These are phyloP conservation scores for Coemansia sp. DNA, from an alignment of 192 early-diverging fungal genomes.

Conservation along the genomic window DNA sequence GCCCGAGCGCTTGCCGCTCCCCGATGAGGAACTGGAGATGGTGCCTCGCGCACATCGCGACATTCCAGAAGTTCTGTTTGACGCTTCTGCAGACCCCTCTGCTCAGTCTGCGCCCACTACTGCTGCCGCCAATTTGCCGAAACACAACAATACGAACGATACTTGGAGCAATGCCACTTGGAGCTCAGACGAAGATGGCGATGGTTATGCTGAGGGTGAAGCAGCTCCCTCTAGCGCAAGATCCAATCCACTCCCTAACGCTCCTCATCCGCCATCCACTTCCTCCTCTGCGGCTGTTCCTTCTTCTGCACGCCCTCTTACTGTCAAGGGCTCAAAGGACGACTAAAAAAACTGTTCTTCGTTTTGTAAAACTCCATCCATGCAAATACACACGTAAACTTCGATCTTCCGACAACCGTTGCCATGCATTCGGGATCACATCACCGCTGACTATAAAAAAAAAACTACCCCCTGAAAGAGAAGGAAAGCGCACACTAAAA, in stretches of 20 bases:
- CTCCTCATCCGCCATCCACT: not conserved
- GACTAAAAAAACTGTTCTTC: slow-evolving; percentile 4
- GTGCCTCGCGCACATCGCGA: slow-evolving; percentile 7
- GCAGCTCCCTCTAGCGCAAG: not conserved
- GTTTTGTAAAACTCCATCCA: not conserved
- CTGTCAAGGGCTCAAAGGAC: slow-evolving; percentile 26
- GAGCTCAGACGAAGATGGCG: not conserved
- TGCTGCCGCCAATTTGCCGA: not conserved
- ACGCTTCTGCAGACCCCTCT: slow-evolving; percentile 1
- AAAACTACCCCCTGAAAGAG: not conserved
- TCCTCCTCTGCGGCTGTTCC: not conserved
- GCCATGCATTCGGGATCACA: not conserved
- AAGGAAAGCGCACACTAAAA: not conserved
- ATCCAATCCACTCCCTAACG: not conserved
- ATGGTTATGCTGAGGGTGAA: too few species aligned
- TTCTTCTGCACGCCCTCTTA: slow-evolving; percentile 1
- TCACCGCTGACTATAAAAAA: not conserved
- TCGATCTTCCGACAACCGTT: not conserved
- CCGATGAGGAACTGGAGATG: slow-evolving; percentile 37
- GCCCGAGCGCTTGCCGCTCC: slow-evolving; percentile 4
- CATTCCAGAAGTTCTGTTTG: slow-evolving; percentile 27
- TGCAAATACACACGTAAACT: not conserved
- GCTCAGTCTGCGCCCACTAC: slow-evolving; percentile 1
- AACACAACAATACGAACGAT: not conserved
- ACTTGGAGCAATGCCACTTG: not conserved